A percentile compares a stretch with the other conserved stretches of the same genome.
Conservation (phyloP, 2,329 filamentous ascomycete species). For the Penicillium aurantiogriseum region DNA sequence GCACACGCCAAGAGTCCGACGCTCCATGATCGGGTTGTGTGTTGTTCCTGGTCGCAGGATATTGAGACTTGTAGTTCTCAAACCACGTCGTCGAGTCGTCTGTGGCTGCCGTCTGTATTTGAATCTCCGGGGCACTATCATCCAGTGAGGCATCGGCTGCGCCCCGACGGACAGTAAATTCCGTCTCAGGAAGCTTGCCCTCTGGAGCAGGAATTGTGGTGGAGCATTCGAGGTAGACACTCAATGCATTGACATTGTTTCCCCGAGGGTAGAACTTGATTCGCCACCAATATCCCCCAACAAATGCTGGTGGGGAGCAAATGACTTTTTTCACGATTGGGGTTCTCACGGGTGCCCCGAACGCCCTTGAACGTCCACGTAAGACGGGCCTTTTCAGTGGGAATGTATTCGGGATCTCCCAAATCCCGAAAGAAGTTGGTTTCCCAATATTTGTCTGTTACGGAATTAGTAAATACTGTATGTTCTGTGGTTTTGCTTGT, state of each 20-base stretch:
- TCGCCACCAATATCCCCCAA: constrained; percentile 63
- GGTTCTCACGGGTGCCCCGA: constrained; percentile 60
- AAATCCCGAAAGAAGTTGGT: constrained; percentile 55
- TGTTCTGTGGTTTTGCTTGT: neutral
- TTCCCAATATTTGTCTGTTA: constrained; percentile 57
- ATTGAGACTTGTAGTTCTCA: constrained; percentile 31
- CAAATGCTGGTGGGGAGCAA: constrained; percentile 55
- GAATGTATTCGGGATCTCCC: constrained; percentile 58
- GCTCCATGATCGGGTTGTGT: constrained; percentile 1
- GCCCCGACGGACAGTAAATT: constrained; percentile 43
- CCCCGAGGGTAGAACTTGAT: constrained; percentile 65
- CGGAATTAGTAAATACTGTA: constrained; percentile 3
- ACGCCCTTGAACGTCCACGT: constrained; percentile 60
- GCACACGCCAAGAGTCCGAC: constrained; percentile 45
- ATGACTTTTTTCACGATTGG: constrained; percentile 59
- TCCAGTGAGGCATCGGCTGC: constrained; percentile 37
- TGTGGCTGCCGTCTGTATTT: constrained; percentile 32
- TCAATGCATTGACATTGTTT: constrained; percentile 58
- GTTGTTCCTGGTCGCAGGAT: constrained; percentile 17
- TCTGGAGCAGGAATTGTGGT: constrained; percentile 45
- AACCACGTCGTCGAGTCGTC: constrained; percentile 31
- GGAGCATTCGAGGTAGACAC: constrained; percentile 63
- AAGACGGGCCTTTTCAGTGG: constrained; percentile 55
- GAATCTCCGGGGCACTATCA: constrained; percentile 29
- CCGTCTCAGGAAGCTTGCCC: constrained; percentile 37